Percentiles rank a stretch among this genome's conserved stretches.
Evolutionary conservation across 2,329 filamentous ascomycete genomes (phyloP).

Genomic region (Cadophora sp.): DNA sequence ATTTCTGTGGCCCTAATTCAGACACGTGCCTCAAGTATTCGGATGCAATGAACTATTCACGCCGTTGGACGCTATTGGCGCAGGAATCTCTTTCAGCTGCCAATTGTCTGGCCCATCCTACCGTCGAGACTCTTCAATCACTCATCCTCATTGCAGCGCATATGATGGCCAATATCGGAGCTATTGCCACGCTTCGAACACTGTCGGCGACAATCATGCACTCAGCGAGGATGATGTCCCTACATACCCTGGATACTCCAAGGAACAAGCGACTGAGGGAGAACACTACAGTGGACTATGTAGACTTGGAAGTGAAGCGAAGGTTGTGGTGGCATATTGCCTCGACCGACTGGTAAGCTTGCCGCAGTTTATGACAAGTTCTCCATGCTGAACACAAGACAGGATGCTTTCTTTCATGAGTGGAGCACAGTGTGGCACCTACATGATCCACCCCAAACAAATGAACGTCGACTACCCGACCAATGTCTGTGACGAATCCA

Average conservation of each 20-base stretch:
- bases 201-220: slow-evolving; percentile 44
- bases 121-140: slow-evolving; percentile 47
- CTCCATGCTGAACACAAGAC: slow-evolving; percentile 26
- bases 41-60: slow-evolving; percentile 19
- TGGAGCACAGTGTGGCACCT: slow-evolving; percentile 46
- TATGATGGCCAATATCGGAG: slow-evolving; percentile 46
- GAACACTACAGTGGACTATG: slow-evolving; percentile 33
- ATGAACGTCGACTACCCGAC: slow-evolving; percentile 48
- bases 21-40: slow-evolving; percentile 17
- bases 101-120: slow-evolving; percentile 36
- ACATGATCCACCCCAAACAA: slow-evolving; percentile 47
- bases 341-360: slow-evolving; percentile 45
- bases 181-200: slow-evolving; percentile 44
- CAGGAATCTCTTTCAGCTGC: slow-evolving; percentile 39
- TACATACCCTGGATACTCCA: slow-evolving; percentile 35
- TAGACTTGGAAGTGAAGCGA: slow-evolving; percentile 46
- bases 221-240: slow-evolving; percentile 32
- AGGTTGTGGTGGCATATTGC: slow-evolving; percentile 51
- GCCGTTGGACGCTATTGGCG: slow-evolving; percentile 30
- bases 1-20: slow-evolving; percentile 27
- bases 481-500: slow-evolving; percentile 46
- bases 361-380: background rate
- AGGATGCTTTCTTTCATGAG: slow-evolving; percentile 46
- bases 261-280: slow-evolving; percentile 33
- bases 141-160: slow-evolving; percentile 46